phyloP scores from a whole-genome alignment of 2,329 filamentous ascomycete species.

The Colletotrichum aenigma region DNA sequence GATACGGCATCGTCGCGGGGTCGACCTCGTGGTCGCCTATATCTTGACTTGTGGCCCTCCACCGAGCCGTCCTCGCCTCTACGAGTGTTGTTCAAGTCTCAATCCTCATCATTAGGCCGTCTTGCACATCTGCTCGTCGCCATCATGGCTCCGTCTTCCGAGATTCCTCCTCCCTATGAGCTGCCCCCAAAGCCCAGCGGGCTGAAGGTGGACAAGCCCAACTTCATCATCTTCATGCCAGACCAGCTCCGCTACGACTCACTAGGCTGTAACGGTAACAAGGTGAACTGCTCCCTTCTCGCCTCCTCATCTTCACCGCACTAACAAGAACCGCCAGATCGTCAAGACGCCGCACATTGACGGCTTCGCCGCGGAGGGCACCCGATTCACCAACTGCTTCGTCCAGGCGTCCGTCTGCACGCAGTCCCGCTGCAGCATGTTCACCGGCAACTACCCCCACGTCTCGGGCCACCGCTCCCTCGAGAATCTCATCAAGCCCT shows the following conservation, averaged over 20 bases:
- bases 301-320: background rate
- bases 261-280: conserved; percentile 36
- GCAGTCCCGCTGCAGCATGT: conserved; percentile 51
- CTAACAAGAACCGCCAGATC: background rate
- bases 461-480: conserved; percentile 49
- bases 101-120: background rate
- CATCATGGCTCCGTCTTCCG: background rate
- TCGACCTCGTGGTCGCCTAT: background rate
- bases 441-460: conserved; percentile 50
- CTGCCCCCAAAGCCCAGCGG: conserved; percentile 15
- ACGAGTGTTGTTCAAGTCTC: background rate
- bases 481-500: conserved; percentile 51
- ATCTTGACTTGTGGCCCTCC: background rate
- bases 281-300: background rate
- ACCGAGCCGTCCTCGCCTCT: background rate
- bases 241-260: conserved; percentile 52
- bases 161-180: background rate
- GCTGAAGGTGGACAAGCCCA: conserved; percentile 28
- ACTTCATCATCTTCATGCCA: conserved; percentile 51
- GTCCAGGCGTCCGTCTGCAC: conserved; percentile 50
- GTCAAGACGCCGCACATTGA: conserved; percentile 47
- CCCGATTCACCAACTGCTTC: conserved; percentile 49
- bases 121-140: background rate
- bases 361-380: conserved; percentile 39
- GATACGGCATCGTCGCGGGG: background rate